These are phyloP conservation scores for Apiotrichum sp. DNA, from an alignment of 1,284 basidiomycete species.

Conservation along the genomic window DNA sequence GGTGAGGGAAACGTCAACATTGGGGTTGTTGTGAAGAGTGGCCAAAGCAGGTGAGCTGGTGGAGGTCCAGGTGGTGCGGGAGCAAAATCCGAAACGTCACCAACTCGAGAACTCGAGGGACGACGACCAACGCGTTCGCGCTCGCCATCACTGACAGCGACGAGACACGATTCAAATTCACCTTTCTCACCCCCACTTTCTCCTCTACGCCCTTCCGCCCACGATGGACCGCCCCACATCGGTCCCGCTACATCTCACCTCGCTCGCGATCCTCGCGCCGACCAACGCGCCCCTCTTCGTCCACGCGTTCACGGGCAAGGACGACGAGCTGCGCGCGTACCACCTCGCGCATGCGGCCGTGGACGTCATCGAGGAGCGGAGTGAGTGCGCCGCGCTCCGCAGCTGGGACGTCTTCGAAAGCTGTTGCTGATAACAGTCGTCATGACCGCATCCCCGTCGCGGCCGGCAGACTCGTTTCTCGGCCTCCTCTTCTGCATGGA, in stretches of 20 bases:
- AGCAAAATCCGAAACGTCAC: no score
- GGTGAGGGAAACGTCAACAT: not conserved
- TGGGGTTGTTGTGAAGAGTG: not conserved
- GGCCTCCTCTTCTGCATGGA: conserved; percentile 48
- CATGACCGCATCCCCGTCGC: conserved; percentile 37
- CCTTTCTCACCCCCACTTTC: not conserved
- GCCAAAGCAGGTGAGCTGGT: no score
- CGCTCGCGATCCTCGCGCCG: conserved; percentile 42
- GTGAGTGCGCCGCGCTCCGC: conserved; percentile 23
- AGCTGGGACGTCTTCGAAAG: no score
- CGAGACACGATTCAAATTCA: no score
- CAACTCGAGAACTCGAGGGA: no score
- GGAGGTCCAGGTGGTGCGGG: no score
- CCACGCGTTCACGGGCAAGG: conserved; percentile 39
- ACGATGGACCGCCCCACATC: conserved; percentile 29
- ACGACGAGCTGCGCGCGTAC: conserved; percentile 43
- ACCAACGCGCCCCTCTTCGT: conserved; percentile 43
- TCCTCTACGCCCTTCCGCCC: not conserved
- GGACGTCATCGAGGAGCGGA: conserved; percentile 46
- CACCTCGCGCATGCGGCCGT: conserved; percentile 45
- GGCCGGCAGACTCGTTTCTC: conserved; percentile 44
- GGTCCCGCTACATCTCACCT: conserved; percentile 43
- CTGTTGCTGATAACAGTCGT: conserved; percentile 26
- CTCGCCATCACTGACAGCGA: no score
- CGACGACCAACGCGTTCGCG: no score